Evolutionary conservation across 768 basidiomycete genomes (phyloP), one percentile per base, ranked within the genome.

Genomic region (Austroboletus festivus): DNA sequence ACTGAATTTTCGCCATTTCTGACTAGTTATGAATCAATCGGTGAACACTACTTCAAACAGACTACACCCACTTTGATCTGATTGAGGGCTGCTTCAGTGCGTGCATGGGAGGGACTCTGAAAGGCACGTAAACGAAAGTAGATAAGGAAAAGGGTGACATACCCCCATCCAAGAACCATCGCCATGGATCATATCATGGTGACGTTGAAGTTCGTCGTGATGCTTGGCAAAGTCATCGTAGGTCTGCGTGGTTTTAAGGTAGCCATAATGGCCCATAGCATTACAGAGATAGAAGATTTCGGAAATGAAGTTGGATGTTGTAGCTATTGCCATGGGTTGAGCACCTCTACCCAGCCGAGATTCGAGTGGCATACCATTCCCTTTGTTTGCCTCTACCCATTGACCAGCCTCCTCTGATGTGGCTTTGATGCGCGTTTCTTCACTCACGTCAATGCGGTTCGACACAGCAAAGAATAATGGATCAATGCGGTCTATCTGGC

Each of bases 401-500:
- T 78, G 71, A 19, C 79, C 73, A 1, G 87, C 90, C 58, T 98
- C 93, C 48, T 92, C 87, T 54, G 83, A 86, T 0, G 91, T 92
- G 0, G 93, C 93, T 57, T 92, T 93, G 55, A 99, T 88, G 43
- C 93, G 84, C 0, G 96, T 99, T 64, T 96, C 92, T 13, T 98
- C 95, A 23, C 70, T 81, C 20, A 95, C 68, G 55, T 89, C 76
- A 23, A 98, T 79, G 6, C 92, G 77, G 10, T 73, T 64, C 5
- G 86, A 86, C 51, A 78, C 80, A 10, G 82, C 81, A 61, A 83
- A 94, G 67, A 85, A 98, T 7, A 84, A 66, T 2, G 84, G 74
- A 60, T 99, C 95, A 42, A 99, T 90, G 50, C 88, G 86, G 64
- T 96, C 88, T 59, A 99, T 86, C 90, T 96, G 39, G 30, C 10